These are phyloP conservation scores for Pseudonitzschia pungens DNA, from an alignment of 108 stramenopile genomes.

Conservation along the genomic window DNA sequence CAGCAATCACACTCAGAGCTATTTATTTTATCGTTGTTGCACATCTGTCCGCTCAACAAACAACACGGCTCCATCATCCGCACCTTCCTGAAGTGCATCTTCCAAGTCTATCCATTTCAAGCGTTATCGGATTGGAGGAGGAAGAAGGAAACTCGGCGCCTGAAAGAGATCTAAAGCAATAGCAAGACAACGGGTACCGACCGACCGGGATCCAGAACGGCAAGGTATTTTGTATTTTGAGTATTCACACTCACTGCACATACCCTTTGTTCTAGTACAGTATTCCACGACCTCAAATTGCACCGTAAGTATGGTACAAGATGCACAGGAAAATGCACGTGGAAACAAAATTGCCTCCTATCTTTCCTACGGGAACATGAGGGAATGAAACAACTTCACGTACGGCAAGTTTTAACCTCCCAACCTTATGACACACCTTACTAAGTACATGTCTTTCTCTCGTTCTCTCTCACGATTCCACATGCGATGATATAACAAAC, in stretches of 20 bases:
- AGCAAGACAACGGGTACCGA: not conserved
- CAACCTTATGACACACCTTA: not conserved
- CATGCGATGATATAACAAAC: not conserved
- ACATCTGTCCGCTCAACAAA: not conserved
- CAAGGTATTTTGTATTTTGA: no score
- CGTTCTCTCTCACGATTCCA: not conserved
- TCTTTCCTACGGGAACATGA: not conserved
- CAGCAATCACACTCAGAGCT: not conserved
- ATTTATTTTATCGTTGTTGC: not conserved
- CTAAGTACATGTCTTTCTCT: not conserved
- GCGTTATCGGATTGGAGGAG: not conserved
- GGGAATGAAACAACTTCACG: not conserved
- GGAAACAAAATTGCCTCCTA: not conserved
- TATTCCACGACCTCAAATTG: conserved; percentile 6
- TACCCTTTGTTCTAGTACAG: not conserved
- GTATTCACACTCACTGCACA: not conserved
- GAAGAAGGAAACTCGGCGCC: not conserved
- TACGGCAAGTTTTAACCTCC: not conserved
- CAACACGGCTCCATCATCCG: not conserved
- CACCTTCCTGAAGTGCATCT: not conserved
- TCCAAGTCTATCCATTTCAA: not conserved
- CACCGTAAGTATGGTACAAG: not conserved
- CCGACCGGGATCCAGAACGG: not conserved
- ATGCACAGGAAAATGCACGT: not conserved
- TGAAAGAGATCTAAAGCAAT: not conserved